Percentiles rank a stretch among this genome's conserved stretches.
Conservation (phyloP, 768 basidiomycete genomes). For the Cubamyces lactineus region DNA sequence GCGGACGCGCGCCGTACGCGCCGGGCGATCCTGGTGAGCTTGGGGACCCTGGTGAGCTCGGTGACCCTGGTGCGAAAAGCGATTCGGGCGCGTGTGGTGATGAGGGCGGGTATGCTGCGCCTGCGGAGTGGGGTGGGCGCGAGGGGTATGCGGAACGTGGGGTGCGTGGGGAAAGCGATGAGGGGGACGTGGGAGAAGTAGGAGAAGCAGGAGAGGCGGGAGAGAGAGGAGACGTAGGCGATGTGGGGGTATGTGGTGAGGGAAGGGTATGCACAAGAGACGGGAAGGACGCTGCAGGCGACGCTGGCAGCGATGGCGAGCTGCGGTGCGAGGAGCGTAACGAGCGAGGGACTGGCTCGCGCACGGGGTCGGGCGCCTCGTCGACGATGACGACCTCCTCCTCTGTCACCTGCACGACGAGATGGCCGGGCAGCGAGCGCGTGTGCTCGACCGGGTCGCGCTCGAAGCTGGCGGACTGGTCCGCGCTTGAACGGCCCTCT, state of each 20-base stretch:
- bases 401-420: slow-evolving; percentile 16
- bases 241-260: slow-evolving; percentile 3
- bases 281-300: background rate
- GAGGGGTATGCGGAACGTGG: slow-evolving; percentile 12
- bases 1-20: background rate
- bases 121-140: slow-evolving; percentile 11
- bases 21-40: background rate
- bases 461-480: background rate
- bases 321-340: background rate
- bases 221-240: background rate
- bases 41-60: background rate
- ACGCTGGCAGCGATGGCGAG: background rate
- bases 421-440: slow-evolving; percentile 12
- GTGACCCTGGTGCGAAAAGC: background rate
- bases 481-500: background rate
- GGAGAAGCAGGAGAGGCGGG: background rate
- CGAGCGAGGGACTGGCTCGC: background rate
- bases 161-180: background rate
- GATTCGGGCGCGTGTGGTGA: slow-evolving; percentile 4
- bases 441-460: slow-evolving; percentile 5
- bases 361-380: slow-evolving; percentile 1
- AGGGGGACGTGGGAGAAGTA: slow-evolving; percentile 1
- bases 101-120: background rate
- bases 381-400: slow-evolving; percentile 10
- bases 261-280: background rate